Evolutionary conservation across 2,329 filamentous ascomycete genomes (phyloP).

Genomic region (Penicillium vulpinum): DNA sequence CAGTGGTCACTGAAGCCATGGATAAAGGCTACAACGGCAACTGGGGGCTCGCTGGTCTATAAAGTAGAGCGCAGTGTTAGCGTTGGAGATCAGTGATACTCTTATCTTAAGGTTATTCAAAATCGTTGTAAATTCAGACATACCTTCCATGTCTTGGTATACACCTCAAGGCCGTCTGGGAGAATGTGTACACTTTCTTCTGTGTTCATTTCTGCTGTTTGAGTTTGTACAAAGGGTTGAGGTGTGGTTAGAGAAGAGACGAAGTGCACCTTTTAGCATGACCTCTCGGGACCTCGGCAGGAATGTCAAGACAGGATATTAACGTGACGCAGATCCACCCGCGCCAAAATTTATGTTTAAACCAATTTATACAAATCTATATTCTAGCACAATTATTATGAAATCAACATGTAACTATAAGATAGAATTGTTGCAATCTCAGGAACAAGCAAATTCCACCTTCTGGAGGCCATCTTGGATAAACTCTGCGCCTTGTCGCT

Average conservation of each 20-base stretch:
- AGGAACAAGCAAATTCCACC: not conserved
- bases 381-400: not conserved
- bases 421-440: not conserved
- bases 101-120: not conserved
- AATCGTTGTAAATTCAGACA: slow-evolving; percentile 26
- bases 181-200: slow-evolving; percentile 55
- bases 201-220: slow-evolving; percentile 32
- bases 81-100: not conserved
- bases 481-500: too few species aligned
- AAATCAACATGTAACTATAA: not conserved
- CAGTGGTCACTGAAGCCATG: slow-evolving; percentile 89
- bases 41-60: slow-evolving; percentile 35
- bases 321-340: not conserved
- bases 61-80: not conserved
- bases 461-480: too few species aligned
- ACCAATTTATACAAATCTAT: not conserved
- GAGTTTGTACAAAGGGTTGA: not conserved
- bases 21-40: slow-evolving; percentile 75
- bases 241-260: not conserved
- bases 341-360: not conserved
- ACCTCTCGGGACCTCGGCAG: not conserved
- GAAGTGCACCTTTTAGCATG: not conserved
- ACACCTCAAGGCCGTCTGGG: slow-evolving; percentile 56
- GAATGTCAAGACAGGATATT: not conserved
- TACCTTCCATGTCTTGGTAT: slow-evolving; percentile 64